Evolutionary conservation across 805 yeast genomes (phyloP).

Genomic region (Wickerhamiella australiensis): DNA sequence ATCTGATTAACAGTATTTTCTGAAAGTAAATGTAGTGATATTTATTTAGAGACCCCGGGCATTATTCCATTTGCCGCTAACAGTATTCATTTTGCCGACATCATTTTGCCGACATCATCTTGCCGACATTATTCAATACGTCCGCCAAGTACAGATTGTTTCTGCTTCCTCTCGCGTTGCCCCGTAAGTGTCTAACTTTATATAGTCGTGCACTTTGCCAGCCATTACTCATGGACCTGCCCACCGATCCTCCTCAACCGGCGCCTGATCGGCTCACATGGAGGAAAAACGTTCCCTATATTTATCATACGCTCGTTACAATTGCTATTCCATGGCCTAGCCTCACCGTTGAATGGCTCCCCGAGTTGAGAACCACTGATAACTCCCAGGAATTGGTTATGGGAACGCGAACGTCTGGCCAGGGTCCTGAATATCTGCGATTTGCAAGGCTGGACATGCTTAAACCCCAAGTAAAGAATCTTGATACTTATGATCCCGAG

Average conservation of each 20-base stretch:
- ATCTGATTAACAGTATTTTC: conserved; percentile 40
- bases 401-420: conserved; percentile 55
- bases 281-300: conserved; percentile 49
- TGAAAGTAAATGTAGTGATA: conserved; percentile 1
- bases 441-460: conserved; percentile 28
- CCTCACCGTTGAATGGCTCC: conserved; percentile 48
- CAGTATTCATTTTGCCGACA: too few species aligned
- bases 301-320: conserved; percentile 44
- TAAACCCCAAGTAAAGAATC: conserved; percentile 18
- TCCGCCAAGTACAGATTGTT: too few species aligned
- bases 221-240: conserved; percentile 1
- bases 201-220: background rate
- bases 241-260: conserved; percentile 3
- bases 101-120: too few species aligned
- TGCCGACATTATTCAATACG: too few species aligned
- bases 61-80: too few species aligned
- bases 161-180: too few species aligned
- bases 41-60: too few species aligned
- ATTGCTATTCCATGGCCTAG: conserved; percentile 55
- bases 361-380: conserved; percentile 35
- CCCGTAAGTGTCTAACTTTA: background rate
- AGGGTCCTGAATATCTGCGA: conserved; percentile 38
- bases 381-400: conserved; percentile 36
- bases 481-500: conserved; percentile 31
- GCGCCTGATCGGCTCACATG: conserved; percentile 29